Evolutionary conservation across 208 protist genomes (phyloP).

Genomic region (Leishmania tropica): DNA sequence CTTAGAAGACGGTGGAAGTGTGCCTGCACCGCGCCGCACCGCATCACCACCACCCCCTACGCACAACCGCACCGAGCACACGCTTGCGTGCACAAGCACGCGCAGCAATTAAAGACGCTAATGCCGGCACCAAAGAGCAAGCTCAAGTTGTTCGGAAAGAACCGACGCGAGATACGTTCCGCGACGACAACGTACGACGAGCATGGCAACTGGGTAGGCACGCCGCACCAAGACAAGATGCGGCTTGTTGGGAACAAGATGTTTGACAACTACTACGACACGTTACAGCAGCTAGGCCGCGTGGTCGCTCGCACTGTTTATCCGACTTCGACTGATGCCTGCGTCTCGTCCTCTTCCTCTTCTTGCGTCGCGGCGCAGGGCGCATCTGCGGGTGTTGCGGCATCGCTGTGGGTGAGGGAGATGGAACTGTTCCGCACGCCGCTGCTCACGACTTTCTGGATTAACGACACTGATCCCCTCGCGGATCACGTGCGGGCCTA

Average conservation of each 20-base stretch:
- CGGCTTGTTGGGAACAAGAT: slow-evolving; percentile 47
- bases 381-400: slow-evolving; percentile 4
- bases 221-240: slow-evolving; percentile 64
- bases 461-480: slow-evolving; percentile 85
- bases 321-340: slow-evolving; percentile 1
- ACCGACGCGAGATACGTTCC: slow-evolving; percentile 47
- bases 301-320: slow-evolving; percentile 26
- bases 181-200: slow-evolving; percentile 55
- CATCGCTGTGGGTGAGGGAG: slow-evolving; percentile 50
- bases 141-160: slow-evolving; percentile 74
- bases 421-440: slow-evolving; percentile 74
- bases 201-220: slow-evolving; percentile 72
- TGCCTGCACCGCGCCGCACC: neutral
- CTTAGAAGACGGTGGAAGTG: neutral
- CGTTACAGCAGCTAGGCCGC: slow-evolving; percentile 63
- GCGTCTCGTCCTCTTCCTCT: neutral
- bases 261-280: slow-evolving; percentile 74
- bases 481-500: slow-evolving; percentile 47
- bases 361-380: neutral
- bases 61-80: neutral
- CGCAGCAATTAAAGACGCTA: neutral
- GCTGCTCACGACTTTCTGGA: slow-evolving; percentile 83
- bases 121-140: slow-evolving; percentile 54
- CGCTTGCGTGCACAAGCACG: neutral
- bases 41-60: too few species aligned